These are phyloP conservation scores for Colletotrichum sp. DNA, from an alignment of 2,329 filamentous ascomycete species.

Conservation along the genomic window DNA sequence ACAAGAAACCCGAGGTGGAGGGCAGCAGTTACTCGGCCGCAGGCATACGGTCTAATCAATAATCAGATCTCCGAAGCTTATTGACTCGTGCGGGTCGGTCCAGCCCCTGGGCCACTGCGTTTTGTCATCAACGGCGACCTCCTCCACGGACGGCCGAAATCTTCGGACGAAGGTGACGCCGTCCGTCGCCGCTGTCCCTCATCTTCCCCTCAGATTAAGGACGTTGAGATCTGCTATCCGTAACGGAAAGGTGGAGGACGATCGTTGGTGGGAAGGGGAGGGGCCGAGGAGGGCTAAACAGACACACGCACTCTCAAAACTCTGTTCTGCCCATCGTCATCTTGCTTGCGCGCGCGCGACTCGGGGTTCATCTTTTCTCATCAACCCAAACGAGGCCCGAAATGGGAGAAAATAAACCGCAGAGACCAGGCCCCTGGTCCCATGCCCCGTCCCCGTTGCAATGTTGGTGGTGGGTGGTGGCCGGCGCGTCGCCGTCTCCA, in stretches of 20 bases:
- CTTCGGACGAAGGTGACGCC: not conserved
- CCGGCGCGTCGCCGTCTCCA: constrained; percentile 5
- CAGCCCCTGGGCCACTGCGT: not conserved
- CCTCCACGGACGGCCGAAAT: not conserved
- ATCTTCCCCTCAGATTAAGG: not conserved
- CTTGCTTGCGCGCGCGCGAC: not conserved
- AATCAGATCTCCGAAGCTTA: not conserved
- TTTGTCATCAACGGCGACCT: not conserved
- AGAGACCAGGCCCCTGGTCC: not conserved
- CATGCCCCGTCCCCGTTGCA: not conserved
- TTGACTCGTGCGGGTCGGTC: not conserved
- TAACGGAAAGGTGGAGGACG: not conserved
- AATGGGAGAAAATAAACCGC: not conserved
- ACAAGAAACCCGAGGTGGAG: not conserved
- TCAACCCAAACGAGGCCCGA: not conserved
- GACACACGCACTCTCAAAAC: not conserved
- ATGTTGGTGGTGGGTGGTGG: not conserved
- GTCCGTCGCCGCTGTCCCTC: not conserved
- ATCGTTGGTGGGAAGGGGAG: not conserved
- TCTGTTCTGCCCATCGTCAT: not conserved
- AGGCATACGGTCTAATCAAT: not conserved
- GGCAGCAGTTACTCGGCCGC: not conserved
- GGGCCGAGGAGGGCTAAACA: not conserved
- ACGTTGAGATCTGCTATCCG: not conserved
- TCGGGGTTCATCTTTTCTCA: constrained; percentile 8